These are phyloP conservation scores for Pichia sp. DNA, from an alignment of 1,139 yeast species.

Conservation along the genomic window DNA sequence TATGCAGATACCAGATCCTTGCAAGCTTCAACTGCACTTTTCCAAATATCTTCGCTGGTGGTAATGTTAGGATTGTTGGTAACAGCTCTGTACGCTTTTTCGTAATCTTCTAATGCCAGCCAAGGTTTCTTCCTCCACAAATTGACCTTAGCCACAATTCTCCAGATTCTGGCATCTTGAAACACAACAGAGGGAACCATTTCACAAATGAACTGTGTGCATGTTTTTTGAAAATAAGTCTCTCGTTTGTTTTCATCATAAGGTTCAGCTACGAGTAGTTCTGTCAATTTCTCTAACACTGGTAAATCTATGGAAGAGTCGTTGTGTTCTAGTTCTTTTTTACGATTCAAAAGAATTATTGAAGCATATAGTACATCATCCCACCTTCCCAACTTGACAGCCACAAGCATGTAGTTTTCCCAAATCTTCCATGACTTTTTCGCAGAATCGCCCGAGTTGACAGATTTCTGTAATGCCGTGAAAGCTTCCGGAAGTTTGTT, in stretches of 20 bases:
- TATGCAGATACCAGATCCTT: constrained; percentile 81
- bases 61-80: constrained; percentile 64
- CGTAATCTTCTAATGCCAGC: constrained; percentile 81
- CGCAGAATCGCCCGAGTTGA: constrained; percentile 59
- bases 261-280: constrained; percentile 57
- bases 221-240: constrained; percentile 59
- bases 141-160: constrained; percentile 76
- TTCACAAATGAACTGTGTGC: constrained; percentile 65
- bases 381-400: constrained; percentile 81
- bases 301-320: constrained; percentile 73
- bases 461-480: constrained; percentile 75
- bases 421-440: constrained; percentile 84
- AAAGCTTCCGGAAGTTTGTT: constrained; percentile 74
- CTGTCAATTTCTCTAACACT: constrained; percentile 69
- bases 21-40: constrained; percentile 76
- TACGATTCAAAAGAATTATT: constrained; percentile 54
- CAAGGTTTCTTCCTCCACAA: constrained; percentile 86
- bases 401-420: constrained; percentile 82
- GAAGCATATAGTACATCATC: constrained; percentile 77
- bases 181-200: constrained; percentile 67
- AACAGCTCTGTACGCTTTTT: constrained; percentile 77
- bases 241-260: constrained; percentile 37
- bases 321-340: constrained; percentile 45
- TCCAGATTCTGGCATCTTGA: constrained; percentile 74
- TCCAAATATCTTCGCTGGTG: constrained; percentile 63